These are phyloP conservation scores for Chimonanthus praecox DNA, from an alignment of 164 flowering plant genomes.

Conservation along the genomic window DNA sequence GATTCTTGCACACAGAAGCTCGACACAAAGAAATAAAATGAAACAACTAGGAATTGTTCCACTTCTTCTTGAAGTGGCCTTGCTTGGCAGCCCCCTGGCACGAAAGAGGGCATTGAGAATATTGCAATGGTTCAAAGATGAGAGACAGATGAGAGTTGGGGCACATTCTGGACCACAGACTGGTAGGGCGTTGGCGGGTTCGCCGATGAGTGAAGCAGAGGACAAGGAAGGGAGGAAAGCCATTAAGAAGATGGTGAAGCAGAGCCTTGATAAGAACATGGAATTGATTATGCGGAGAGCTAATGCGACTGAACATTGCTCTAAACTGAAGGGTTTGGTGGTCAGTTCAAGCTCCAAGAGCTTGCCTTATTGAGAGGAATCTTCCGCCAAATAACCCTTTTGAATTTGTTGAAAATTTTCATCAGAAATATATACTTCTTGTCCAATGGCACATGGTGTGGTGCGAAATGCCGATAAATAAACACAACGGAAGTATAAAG, in stretches of 20 bases:
- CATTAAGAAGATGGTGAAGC: slow-evolving; percentile 77
- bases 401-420: slow-evolving; percentile 4
- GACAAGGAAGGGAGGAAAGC: slow-evolving; percentile 51
- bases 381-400: neutral
- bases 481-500: no score
- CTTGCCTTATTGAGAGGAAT: slow-evolving; percentile 46
- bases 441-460: slow-evolving; percentile 3
- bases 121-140: slow-evolving; percentile 89
- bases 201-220: slow-evolving; percentile 33
- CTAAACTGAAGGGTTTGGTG: slow-evolving; percentile 46
- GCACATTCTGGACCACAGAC: slow-evolving; percentile 87
- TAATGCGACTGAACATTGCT: slow-evolving; percentile 24
- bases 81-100: slow-evolving; percentile 72
- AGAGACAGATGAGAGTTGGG: slow-evolving; percentile 49
- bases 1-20: slow-evolving; percentile 85
- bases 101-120: slow-evolving; percentile 73
- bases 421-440: neutral
- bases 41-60: slow-evolving; percentile 62
- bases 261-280: slow-evolving; percentile 80
- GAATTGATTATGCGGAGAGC: slow-evolving; percentile 72
- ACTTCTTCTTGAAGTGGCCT: slow-evolving; percentile 62
- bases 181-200: slow-evolving; percentile 30
- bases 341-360: slow-evolving; percentile 79
- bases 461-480: neutral
- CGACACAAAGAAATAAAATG: slow-evolving; percentile 64